Conservation (phyloP, 73 alveolate genomes). For the Breviolum minutum region DNA sequence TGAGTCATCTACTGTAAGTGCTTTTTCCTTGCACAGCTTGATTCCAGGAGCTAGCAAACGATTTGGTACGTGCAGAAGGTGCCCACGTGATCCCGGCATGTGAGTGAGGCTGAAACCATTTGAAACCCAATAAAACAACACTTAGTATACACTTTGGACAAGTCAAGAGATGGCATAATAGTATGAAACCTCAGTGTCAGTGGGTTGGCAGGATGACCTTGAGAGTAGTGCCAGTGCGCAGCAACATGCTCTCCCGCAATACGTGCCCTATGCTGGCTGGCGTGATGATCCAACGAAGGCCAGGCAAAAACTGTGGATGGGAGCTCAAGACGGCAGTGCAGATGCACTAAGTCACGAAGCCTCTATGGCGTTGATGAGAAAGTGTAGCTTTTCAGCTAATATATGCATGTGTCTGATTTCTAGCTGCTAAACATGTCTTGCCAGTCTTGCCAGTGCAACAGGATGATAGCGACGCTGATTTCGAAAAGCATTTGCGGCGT, state of each 20-base stretch:
- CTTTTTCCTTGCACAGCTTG: neutral
- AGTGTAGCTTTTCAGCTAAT: neutral
- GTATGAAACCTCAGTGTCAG: too few species aligned
- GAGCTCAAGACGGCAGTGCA: neutral
- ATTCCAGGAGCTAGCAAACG: neutral
- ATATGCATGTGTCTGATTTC: too few species aligned
- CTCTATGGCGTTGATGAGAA: too few species aligned
- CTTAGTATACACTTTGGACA: too few species aligned
- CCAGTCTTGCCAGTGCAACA: neutral
- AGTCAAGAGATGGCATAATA: too few species aligned
- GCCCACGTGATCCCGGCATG: neutral
- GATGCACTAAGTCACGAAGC: too few species aligned
- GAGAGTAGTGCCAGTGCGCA: neutral
- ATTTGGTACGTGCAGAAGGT: neutral
- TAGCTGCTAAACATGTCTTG: neutral
- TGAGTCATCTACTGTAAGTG: neutral
- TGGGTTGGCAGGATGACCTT: neutral
- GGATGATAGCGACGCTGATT: conserved; percentile 57
- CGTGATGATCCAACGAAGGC: neutral
- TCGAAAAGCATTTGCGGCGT: conserved; percentile 68
- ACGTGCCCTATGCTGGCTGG: conserved; percentile 15
- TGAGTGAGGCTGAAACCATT: too few species aligned
- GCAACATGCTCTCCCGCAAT: neutral
- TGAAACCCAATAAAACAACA: too few species aligned
- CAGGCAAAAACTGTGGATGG: neutral